phyloP scores from a whole-genome alignment of 768 basidiomycete genomes.

The Tricholoma sp. region DNA sequence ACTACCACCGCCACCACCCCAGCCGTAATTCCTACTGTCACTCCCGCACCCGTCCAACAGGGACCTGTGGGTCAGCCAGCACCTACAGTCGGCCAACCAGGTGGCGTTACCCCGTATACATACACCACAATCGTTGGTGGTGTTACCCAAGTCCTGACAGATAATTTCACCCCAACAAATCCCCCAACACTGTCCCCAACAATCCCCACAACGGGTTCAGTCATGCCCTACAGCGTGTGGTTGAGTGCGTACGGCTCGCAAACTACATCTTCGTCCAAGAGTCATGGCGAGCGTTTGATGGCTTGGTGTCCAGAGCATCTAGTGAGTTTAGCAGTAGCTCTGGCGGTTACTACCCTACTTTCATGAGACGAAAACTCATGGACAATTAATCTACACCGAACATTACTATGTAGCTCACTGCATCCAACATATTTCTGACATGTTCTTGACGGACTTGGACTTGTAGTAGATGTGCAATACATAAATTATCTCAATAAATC shows the following conservation, averaged over 20 bases:
- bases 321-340: background rate
- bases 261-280: conserved; percentile 2
- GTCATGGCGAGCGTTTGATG: background rate
- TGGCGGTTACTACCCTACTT: background rate
- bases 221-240: conserved; percentile 30
- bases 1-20: conserved; percentile 16
- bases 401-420: too few species aligned
- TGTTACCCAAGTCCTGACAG: conserved; percentile 26
- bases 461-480: too few species aligned
- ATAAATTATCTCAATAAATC: too few species aligned
- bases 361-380: background rate
- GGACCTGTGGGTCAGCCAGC: conserved; percentile 58
- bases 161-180: conserved; percentile 37
- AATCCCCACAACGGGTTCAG: conserved; percentile 25
- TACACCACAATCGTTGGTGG: conserved; percentile 46
- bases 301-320: background rate
- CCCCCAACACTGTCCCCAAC: conserved; percentile 22
- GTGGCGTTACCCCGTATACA: conserved; percentile 43
- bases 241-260: conserved; percentile 22
- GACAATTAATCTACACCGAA: too few species aligned
- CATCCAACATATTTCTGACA: too few species aligned
- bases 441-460: too few species aligned
- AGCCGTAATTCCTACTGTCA: conserved; percentile 15
- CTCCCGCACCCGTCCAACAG: conserved; percentile 23
- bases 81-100: conserved; percentile 30